Evolutionary conservation across 148 eudicot genomes (phyloP), one percentile per base, ranked within the genome.

Genomic region (Rhododendron ferrugineum): DNA sequence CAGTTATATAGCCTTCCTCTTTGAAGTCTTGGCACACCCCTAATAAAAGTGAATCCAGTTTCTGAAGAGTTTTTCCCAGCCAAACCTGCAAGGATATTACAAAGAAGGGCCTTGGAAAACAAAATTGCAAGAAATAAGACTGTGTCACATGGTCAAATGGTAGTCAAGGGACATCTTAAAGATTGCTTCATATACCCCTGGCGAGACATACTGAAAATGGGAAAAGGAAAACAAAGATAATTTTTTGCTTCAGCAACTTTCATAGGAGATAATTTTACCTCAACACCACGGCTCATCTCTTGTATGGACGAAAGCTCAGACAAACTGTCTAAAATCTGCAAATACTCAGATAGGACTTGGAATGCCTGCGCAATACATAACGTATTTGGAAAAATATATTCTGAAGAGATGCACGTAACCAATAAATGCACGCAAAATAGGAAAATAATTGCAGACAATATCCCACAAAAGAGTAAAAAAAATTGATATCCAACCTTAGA

Each of bases 211-310:
- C 0, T 26, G n/a, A 3, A 16, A 66, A 66, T 10, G 3, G 44
- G 46, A 50, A 49, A 10, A 8, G 32, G 62, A 6, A 74, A 78
- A 79, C 68, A 79, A 68, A 64, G 73, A 81, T 70, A 15, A 42
- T 81, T 50, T 79, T 77, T 26, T 36, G 37, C 18, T 85, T 36
- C 46, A 47, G 23, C 8, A 80, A 32, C 70, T 68, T 81, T 60
- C 54, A 23, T 68, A 64, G 79, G 34, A 56, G 80, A 60, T 47
- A 75, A 46, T 73, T 52, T 92, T 85, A 96, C 99, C 96, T 96
- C 98, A 87, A 94, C 98, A 86, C 93, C 91, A 85, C 88, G 95
- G 89, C 94, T 94, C 99, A 96, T 94, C 87, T 94, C 97, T 91
- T 95, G 97, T 84, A 91, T 90, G 72, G 89, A 96, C 79, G 96